These are phyloP conservation scores for Candida odintsovae DNA, from an alignment of 805 yeast genomes.

Conservation along the genomic window DNA sequence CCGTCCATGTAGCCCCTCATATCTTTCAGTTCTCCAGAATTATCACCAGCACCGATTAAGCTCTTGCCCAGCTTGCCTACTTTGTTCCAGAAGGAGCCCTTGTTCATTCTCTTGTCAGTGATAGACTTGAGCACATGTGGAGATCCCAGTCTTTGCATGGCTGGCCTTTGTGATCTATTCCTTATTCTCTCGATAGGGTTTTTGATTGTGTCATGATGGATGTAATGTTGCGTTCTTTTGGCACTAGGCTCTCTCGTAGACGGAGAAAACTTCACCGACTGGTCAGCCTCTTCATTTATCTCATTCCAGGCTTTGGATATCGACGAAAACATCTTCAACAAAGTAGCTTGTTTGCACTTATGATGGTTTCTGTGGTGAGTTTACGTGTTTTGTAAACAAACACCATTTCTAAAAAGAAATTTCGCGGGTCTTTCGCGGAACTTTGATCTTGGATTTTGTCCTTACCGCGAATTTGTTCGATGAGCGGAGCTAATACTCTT, in stretches of 20 bases:
- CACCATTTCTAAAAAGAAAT: too few species aligned
- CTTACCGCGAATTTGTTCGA: too few species aligned
- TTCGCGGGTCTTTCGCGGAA: neutral
- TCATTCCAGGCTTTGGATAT: neutral
- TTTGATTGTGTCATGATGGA: neutral
- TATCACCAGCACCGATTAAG: neutral
- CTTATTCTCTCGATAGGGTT: neutral
- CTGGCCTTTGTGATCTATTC: neutral
- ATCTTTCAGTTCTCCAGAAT: neutral
- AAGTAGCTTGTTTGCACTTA: too few species aligned
- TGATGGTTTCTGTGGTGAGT: too few species aligned
- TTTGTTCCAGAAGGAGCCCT: neutral
- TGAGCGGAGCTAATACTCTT: too few species aligned
- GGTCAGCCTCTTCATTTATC: neutral
- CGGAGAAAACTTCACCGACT: neutral
- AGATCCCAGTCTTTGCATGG: neutral
- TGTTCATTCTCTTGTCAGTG: neutral
- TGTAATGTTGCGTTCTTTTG: neutral
- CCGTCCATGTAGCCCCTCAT: neutral
- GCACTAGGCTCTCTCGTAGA: neutral
- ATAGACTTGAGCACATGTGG: neutral
- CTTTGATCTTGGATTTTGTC: too few species aligned
- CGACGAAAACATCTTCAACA: neutral
- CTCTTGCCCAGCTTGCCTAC: neutral
- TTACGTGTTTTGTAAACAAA: slow-evolving; percentile 5